These are phyloP conservation scores for Cynanchum wilfordii DNA, from an alignment of 257 asterid species.

Conservation along the genomic window DNA sequence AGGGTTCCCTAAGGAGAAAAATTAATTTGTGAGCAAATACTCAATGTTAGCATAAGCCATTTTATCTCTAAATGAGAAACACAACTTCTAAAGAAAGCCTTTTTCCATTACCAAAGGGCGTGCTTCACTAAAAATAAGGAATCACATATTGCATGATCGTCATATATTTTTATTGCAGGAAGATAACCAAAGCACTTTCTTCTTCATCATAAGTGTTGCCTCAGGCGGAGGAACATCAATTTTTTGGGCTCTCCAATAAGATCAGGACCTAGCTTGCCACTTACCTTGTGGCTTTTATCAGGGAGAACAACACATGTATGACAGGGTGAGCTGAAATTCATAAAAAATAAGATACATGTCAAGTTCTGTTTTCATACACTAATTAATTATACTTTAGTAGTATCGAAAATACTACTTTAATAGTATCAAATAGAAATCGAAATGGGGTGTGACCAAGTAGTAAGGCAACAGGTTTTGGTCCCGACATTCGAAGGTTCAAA, in stretches of 20 bases:
- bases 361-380: neutral
- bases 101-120: slow-evolving; percentile 57
- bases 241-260: slow-evolving; percentile 80
- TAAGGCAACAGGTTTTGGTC: no score
- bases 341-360: slow-evolving; percentile 15
- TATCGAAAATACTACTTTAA: no score
- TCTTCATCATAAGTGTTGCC: slow-evolving; percentile 64
- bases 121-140: slow-evolving; percentile 79
- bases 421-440: no score
- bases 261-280: slow-evolving; percentile 53
- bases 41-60: neutral
- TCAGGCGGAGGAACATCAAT: slow-evolving; percentile 59
- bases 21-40: slow-evolving; percentile 6
- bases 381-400: no score
- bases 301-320: slow-evolving; percentile 71
- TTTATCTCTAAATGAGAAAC: neutral
- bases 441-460: no score
- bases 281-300: slow-evolving; percentile 30
- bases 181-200: slow-evolving; percentile 61
- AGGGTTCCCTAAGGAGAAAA: slow-evolving; percentile 55
- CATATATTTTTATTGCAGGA: slow-evolving; percentile 87
- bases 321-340: slow-evolving; percentile 66
- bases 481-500: no score
- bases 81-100: slow-evolving; percentile 1
- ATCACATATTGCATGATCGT: slow-evolving; percentile 69